phyloP scores from a whole-genome alignment of 1,284 basidiomycete genomes.

The Salmacisia buchloeana region DNA sequence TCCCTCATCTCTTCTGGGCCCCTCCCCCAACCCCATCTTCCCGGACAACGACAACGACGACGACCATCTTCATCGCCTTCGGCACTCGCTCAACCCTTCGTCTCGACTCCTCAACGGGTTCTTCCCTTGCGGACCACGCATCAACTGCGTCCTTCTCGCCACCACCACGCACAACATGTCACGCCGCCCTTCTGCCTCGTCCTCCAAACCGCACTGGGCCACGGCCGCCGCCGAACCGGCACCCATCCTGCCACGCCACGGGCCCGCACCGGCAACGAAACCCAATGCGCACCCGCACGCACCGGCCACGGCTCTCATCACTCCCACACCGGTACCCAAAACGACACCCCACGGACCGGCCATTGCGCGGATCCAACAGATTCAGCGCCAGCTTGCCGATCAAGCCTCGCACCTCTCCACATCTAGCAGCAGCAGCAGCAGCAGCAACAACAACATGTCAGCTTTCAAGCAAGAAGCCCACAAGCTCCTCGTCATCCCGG shows the following conservation, averaged over 20 bases:
- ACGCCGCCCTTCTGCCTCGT: neutral
- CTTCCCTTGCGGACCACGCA: neutral
- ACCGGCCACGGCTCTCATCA: neutral
- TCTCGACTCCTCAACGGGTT: neutral
- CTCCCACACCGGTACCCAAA: neutral
- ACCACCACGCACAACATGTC: neutral
- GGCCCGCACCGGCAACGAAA: neutral
- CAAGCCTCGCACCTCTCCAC: neutral
- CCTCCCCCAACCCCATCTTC: too few species aligned
- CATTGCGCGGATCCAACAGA: constrained; percentile 1
- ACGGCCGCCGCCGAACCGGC: neutral
- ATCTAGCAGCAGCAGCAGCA: neutral
- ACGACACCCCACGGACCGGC: neutral
- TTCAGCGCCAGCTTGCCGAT: neutral
- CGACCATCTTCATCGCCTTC: neutral
- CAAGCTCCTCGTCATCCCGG: constrained; percentile 61
- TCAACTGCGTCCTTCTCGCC: neutral
- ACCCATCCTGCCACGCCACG: neutral
- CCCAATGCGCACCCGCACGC: constrained; percentile 2
- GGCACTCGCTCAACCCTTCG: neutral
- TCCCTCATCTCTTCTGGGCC: too few species aligned
- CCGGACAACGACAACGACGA: too few species aligned
- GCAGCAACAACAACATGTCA: constrained; percentile 22
- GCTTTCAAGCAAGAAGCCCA: constrained; percentile 43
- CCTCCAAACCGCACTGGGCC: neutral